Conservation (phyloP, 352 stramenopile species). For the Phytopythium delawarense region DNA sequence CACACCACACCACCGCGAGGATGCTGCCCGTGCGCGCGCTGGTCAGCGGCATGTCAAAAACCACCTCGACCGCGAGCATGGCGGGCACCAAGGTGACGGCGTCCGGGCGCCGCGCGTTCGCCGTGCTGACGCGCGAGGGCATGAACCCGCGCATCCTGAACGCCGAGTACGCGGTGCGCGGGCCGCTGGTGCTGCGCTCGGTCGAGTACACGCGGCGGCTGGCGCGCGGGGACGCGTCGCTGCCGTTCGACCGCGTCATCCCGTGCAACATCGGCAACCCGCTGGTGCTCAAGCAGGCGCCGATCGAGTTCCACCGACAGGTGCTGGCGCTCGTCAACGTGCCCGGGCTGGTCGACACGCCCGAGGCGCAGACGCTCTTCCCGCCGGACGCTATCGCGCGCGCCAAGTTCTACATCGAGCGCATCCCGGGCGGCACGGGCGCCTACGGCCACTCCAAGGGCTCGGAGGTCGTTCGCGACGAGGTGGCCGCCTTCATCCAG, state of each 20-base stretch:
- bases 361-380: conserved; percentile 78
- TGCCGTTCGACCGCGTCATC: conserved; percentile 92
- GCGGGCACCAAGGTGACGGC: background rate
- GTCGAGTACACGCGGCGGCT: conserved; percentile 66
- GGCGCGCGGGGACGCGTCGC: conserved; percentile 46
- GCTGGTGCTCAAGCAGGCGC: conserved; percentile 93
- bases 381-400: conserved; percentile 81
- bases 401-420: conserved; percentile 84
- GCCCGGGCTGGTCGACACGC: conserved; percentile 83
- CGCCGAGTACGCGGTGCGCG: conserved; percentile 82
- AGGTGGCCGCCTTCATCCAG: conserved; percentile 89
- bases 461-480: conserved; percentile 78
- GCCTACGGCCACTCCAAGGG: conserved; percentile 94
- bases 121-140: conserved; percentile 61
- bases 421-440: conserved; percentile 86
- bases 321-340: conserved; percentile 90
- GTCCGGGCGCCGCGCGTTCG: background rate
- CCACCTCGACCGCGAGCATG: background rate
- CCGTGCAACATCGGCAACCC: conserved; percentile 99
- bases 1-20: background rate
- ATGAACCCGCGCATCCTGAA: conserved; percentile 74
- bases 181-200: conserved; percentile 71
- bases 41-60: background rate
- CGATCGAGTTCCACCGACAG: conserved; percentile 92
- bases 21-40: conserved; percentile 1